Percentiles rank a stretch among this genome's conserved stretches.
Evolutionary conservation across 2,329 filamentous ascomycete species (phyloP).

Genomic region (Parastagonospora avenae): DNA sequence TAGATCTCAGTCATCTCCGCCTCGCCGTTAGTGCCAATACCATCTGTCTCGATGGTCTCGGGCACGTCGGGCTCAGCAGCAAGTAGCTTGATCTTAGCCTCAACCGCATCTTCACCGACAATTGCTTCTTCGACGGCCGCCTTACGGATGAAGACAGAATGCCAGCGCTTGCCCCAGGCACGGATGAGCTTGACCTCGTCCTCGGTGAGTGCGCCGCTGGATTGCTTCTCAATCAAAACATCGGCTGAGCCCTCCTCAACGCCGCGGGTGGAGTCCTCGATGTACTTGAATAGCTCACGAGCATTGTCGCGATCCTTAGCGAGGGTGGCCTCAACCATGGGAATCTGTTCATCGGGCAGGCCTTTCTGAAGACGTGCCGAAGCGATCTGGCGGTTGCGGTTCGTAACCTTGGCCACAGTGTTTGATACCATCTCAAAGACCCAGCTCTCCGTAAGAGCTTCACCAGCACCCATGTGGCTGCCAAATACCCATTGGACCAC

Average conservation of each 20-base stretch:
- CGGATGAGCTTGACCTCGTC: slow-evolving; percentile 66
- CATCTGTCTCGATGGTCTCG: slow-evolving; percentile 26
- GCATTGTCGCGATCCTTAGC: slow-evolving; percentile 74
- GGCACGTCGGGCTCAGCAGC: slow-evolving; percentile 34
- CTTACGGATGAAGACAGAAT: slow-evolving; percentile 81
- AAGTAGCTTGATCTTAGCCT: slow-evolving; percentile 49
- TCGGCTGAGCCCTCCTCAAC: slow-evolving; percentile 78
- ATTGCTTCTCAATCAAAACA: slow-evolving; percentile 74
- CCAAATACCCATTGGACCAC: slow-evolving; percentile 90
- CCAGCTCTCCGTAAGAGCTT: slow-evolving; percentile 72
- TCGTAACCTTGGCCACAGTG: slow-evolving; percentile 88
- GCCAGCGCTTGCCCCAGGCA: slow-evolving; percentile 85
- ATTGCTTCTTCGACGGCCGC: slow-evolving; percentile 83
- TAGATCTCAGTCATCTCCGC: slow-evolving; percentile 22
- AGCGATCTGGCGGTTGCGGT: slow-evolving; percentile 81
- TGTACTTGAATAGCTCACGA: slow-evolving; percentile 77
- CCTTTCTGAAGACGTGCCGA: slow-evolving; percentile 64
- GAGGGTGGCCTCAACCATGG: slow-evolving; percentile 68
- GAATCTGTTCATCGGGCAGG: slow-evolving; percentile 61
- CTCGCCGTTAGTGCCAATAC: slow-evolving; percentile 33
- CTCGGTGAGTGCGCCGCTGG: slow-evolving; percentile 47
- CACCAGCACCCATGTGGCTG: slow-evolving; percentile 67
- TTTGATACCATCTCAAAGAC: slow-evolving; percentile 89
- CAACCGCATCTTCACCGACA: slow-evolving; percentile 61
- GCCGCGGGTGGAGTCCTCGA: slow-evolving; percentile 76